phyloP scores from a whole-genome alignment of 2,329 filamentous ascomycete species.

The Trichoderma oligosporum region DNA sequence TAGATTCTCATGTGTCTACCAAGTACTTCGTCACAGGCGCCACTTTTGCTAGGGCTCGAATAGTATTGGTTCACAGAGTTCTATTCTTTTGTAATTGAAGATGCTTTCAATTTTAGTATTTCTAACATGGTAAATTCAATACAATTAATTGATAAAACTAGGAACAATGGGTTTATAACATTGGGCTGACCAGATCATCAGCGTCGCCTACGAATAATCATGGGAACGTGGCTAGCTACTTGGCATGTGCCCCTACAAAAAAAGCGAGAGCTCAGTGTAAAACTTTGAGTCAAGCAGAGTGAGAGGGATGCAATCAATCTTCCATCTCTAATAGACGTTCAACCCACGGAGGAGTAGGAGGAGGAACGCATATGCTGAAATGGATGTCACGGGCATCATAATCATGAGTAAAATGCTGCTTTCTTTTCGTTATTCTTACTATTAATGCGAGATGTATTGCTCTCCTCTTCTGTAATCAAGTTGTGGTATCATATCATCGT shows the following conservation, averaged over 20 bases:
- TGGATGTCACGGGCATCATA: slow-evolving; percentile 31
- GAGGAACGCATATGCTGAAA: slow-evolving; percentile 55
- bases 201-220: too few species aligned
- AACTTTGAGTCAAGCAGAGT: slow-evolving; percentile 47
- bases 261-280: slow-evolving; percentile 45
- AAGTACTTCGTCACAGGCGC: not conserved
- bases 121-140: too few species aligned
- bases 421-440: not conserved
- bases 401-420: not conserved
- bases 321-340: slow-evolving; percentile 54
- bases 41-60: too few species aligned
- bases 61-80: too few species aligned
- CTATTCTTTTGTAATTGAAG: too few species aligned
- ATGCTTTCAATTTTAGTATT: too few species aligned
- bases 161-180: not conserved
- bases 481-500: slow-evolving; percentile 7
- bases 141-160: too few species aligned
- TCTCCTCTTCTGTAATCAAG: slow-evolving; percentile 2
- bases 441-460: slow-evolving; percentile 1
- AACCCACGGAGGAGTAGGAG: slow-evolving; percentile 47
- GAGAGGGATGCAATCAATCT: slow-evolving; percentile 48
- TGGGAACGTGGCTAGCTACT: too few species aligned
- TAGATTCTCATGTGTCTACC: not conserved
- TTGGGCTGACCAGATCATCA: too few species aligned
- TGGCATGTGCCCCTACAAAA: slow-evolving; percentile 44